Evolutionary conservation across 169 alveolate species (phyloP).

Genomic region (Cryptosporidium xiaoi): DNA sequence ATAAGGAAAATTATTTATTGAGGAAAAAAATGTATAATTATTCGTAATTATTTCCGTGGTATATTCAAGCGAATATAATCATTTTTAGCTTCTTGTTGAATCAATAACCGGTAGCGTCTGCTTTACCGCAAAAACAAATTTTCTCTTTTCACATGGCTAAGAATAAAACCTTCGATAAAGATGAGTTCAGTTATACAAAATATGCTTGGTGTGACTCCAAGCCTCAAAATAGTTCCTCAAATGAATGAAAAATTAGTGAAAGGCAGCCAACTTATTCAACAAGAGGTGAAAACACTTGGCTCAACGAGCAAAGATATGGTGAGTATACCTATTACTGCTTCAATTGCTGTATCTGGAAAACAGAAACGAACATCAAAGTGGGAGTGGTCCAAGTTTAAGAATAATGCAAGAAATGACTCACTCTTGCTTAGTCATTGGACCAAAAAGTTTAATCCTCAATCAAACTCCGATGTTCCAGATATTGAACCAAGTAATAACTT

Average conservation of each 20-base stretch:
- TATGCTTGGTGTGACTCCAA: constrained; percentile 61
- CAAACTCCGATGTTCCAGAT: background rate
- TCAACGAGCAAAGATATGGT: constrained; percentile 11
- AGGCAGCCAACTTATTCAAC: background rate
- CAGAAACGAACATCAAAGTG: constrained; percentile 39
- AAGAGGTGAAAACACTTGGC: background rate
- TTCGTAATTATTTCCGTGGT: too few species aligned
- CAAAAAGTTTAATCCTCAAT: background rate
- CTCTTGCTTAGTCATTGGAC: constrained; percentile 48
- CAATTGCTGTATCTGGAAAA: constrained; percentile 2
- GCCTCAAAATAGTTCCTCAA: constrained; percentile 58
- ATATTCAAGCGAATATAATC: too few species aligned
- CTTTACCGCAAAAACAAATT: background rate
- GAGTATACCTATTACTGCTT: constrained; percentile 60
- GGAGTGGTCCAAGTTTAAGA: constrained; percentile 47
- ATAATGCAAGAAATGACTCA: constrained; percentile 52
- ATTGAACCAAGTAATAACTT: background rate
- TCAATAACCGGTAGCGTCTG: too few species aligned
- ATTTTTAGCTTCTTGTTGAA: too few species aligned
- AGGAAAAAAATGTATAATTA: too few species aligned
- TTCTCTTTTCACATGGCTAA: background rate
- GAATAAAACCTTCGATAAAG: background rate
- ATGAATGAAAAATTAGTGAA: constrained; percentile 42
- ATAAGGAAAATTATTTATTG: too few species aligned
- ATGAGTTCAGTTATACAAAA: constrained; percentile 39